Evolutionary conservation across 1,284 basidiomycete genomes (phyloP).

Genomic region (Inonotus obliquus): DNA sequence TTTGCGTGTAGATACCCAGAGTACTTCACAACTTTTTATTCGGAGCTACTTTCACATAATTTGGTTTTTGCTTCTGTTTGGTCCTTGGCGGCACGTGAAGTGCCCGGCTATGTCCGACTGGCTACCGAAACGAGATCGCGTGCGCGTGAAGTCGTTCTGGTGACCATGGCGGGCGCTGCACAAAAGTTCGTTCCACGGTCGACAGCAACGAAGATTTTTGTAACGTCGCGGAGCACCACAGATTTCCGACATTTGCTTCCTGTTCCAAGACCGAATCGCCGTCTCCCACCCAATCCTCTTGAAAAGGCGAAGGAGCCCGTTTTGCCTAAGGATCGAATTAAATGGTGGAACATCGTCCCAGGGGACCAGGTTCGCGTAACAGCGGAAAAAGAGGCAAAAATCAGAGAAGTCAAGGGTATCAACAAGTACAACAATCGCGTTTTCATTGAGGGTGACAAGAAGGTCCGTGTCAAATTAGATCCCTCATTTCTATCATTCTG

Average conservation of each 20-base stretch:
- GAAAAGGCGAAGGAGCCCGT: conserved; percentile 40
- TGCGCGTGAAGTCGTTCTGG: background rate
- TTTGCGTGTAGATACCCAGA: no score
- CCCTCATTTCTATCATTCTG: background rate
- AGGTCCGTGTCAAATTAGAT: conserved; percentile 7
- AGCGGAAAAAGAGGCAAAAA: conserved; percentile 52
- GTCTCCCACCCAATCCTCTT: background rate
- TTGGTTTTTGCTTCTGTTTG: no score
- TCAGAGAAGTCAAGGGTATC: conserved; percentile 67
- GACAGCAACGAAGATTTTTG: conserved; percentile 11
- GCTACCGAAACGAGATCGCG: no score
- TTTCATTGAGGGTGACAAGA: conserved; percentile 50
- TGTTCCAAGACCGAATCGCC: conserved; percentile 4
- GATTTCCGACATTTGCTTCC: conserved; percentile 18
- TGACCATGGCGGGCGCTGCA: conserved; percentile 21
- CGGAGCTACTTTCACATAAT: no score
- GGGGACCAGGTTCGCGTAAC: conserved; percentile 72
- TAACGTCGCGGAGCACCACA: conserved; percentile 14
- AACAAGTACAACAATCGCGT: conserved; percentile 71
- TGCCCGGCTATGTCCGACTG: no score
- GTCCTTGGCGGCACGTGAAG: no score
- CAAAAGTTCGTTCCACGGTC: conserved; percentile 8
- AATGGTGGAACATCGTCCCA: conserved; percentile 81
- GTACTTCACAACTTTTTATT: no score
- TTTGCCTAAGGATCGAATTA: conserved; percentile 63